phyloP scores from a whole-genome alignment of 2,329 filamentous ascomycete species.

The Penicillium aurantiogriseum region DNA sequence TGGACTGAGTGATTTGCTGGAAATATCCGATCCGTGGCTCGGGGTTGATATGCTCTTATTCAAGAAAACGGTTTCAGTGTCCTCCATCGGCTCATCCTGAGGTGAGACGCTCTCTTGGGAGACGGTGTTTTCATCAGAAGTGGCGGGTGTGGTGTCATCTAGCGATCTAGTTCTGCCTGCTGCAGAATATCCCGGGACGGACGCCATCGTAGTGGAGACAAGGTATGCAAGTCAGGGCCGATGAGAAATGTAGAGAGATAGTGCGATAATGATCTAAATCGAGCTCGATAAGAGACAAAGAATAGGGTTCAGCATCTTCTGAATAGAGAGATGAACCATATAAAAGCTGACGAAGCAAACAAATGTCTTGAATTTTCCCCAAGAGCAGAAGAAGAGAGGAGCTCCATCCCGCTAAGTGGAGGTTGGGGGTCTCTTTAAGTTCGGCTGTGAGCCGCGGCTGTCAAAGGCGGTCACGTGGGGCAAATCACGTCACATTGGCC shows the following conservation, averaged over 20 bases:
- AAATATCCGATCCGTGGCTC: slow-evolving; percentile 13
- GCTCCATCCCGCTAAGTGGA: background rate
- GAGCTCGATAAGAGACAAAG: background rate
- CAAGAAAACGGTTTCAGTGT: slow-evolving; percentile 33
- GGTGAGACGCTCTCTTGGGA: slow-evolving; percentile 11
- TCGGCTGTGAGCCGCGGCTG: slow-evolving; percentile 25
- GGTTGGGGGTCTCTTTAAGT: slow-evolving; percentile 8
- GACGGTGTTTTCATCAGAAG: slow-evolving; percentile 15
- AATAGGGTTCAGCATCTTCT: slow-evolving; percentile 5
- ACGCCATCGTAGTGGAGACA: slow-evolving; percentile 32
- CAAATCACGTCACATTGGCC: slow-evolving; percentile 8
- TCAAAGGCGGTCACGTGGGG: slow-evolving; percentile 3
- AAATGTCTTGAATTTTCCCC: background rate
- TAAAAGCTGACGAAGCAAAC: background rate
- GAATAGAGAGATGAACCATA: background rate
- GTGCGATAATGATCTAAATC: slow-evolving; percentile 1
- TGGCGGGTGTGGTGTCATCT: slow-evolving; percentile 22
- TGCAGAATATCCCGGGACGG: slow-evolving; percentile 33
- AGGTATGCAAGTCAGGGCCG: background rate
- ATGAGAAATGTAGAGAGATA: background rate
- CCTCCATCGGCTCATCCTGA: slow-evolving; percentile 19
- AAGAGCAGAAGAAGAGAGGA: background rate
- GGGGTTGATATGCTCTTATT: slow-evolving; percentile 23
- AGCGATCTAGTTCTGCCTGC: slow-evolving; percentile 29
- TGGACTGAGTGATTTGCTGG: slow-evolving; percentile 18